Evolutionary conservation across 768 basidiomycete species (phyloP).

Genomic region (Calocybe indica): DNA sequence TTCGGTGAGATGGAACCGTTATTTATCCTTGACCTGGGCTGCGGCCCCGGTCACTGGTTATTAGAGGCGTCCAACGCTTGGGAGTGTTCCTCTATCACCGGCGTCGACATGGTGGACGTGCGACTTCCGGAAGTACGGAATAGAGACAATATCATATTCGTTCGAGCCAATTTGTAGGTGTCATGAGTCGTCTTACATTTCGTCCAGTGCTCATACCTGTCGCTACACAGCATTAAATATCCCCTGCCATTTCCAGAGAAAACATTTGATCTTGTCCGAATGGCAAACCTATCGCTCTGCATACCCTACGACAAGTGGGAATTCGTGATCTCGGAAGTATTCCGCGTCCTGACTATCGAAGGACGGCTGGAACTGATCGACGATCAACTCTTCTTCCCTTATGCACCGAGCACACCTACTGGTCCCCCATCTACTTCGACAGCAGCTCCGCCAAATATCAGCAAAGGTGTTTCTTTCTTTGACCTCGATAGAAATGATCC

Average conservation of each 20-base stretch:
- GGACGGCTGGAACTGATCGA: slow-evolving; percentile 74
- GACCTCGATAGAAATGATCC: slow-evolving; percentile 15
- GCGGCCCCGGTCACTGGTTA: slow-evolving; percentile 69
- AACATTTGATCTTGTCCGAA: slow-evolving; percentile 66
- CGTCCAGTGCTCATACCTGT: neutral
- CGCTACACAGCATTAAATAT: slow-evolving; percentile 38
- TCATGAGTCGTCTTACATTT: slow-evolving; percentile 2
- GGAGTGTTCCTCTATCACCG: slow-evolving; percentile 53
- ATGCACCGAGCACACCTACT: slow-evolving; percentile 23
- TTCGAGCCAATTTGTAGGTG: slow-evolving; percentile 66
- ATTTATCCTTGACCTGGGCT: slow-evolving; percentile 68
- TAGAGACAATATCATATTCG: slow-evolving; percentile 41
- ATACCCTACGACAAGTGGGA: slow-evolving; percentile 61
- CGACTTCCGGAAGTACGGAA: slow-evolving; percentile 30
- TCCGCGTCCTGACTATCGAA: slow-evolving; percentile 52
- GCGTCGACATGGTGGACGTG: slow-evolving; percentile 58
- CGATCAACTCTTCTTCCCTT: slow-evolving; percentile 64
- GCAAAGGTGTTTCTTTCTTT: slow-evolving; percentile 16
- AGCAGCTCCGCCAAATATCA: slow-evolving; percentile 12
- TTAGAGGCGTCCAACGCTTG: slow-evolving; percentile 56
- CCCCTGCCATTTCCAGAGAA: slow-evolving; percentile 56
- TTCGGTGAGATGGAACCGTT: slow-evolving; percentile 42
- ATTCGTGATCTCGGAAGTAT: slow-evolving; percentile 49
- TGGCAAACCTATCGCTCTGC: slow-evolving; percentile 61
- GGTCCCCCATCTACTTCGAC: slow-evolving; percentile 8